These are phyloP conservation scores for Alternaria brassicicola DNA, from an alignment of 2,329 filamentous ascomycete species.

Conservation along the genomic window DNA sequence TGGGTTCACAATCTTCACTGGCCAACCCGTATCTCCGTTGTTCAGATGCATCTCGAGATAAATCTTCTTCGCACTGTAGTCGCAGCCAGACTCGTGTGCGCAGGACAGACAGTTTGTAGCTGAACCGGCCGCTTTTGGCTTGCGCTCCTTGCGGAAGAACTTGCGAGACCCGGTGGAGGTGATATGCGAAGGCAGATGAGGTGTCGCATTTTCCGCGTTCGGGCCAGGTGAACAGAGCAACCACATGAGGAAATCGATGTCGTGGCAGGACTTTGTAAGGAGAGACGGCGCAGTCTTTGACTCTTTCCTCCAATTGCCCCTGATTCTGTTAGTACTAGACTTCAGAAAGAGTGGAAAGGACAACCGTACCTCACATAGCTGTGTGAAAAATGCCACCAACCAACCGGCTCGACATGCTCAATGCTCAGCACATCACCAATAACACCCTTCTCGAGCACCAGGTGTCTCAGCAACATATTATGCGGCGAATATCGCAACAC, in stretches of 20 bases:
- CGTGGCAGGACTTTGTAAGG: slow-evolving; percentile 94
- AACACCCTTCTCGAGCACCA: slow-evolving; percentile 74
- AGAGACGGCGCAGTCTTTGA: slow-evolving; percentile 78
- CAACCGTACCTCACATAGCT: slow-evolving; percentile 62
- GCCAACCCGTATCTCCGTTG: slow-evolving; percentile 75
- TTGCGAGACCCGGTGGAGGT: slow-evolving; percentile 77
- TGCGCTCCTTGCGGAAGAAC: slow-evolving; percentile 76
- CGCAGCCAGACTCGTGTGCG: slow-evolving; percentile 73
- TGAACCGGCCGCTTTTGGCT: slow-evolving; percentile 73
- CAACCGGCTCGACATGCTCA: slow-evolving; percentile 92
- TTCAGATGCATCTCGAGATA: slow-evolving; percentile 74
- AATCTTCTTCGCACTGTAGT: slow-evolving; percentile 83
- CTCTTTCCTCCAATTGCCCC: slow-evolving; percentile 91
- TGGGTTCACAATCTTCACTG: slow-evolving; percentile 84
- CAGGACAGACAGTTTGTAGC: slow-evolving; percentile 91
- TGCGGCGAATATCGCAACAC: slow-evolving; percentile 93
- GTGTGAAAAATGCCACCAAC: slow-evolving; percentile 87
- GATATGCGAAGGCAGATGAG: slow-evolving; percentile 78
- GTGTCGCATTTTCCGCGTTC: slow-evolving; percentile 48
- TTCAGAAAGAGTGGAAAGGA: neutral
- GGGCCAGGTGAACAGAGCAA: slow-evolving; percentile 75
- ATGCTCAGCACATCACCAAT: slow-evolving; percentile 86
- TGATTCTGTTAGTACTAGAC: slow-evolving; percentile 26
- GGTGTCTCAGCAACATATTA: slow-evolving; percentile 80
- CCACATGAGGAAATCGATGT: slow-evolving; percentile 93